Evolutionary conservation across 768 basidiomycete species (phyloP), one percentile per base, ranked within the genome.

Genomic region (Tulasnella sp.): DNA sequence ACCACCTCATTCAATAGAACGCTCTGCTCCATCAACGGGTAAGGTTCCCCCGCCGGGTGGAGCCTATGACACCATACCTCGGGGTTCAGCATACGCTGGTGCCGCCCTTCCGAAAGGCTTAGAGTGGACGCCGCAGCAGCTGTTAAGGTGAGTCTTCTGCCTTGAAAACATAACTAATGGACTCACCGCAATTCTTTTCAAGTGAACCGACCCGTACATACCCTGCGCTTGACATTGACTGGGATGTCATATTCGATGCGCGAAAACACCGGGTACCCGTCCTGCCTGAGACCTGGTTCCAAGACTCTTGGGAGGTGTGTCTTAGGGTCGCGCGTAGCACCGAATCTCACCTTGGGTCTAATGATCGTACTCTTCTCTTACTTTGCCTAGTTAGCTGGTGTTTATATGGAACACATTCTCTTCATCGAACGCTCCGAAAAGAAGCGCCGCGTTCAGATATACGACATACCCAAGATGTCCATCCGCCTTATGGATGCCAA

Each of bases 251-350:
- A 6, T 67, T 67, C 61, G 61, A 67, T 67, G 61, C 61, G 29
- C 61, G 32, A 35, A 67, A 67, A 67, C 61, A 67, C 61, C 61
- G 61, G 61, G 61, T 67, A 13, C 61, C 61, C 61, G 61, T 67
- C 15, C 26, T 67, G 29, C 61, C 61, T 5, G 61, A 67, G 61
- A 67, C 29, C 11, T 67, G 61, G 61, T 67, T 67, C 61, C 61
- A 35, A 67, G 61, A 67, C 35, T 29, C 29, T 18, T 67, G 61
- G 61, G 61, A 35, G 61, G 61, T 67, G 15, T 4, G 61, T 29
- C 26, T 35, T 16, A 35, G 61, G 18, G 61, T 16, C 3, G 6
- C 13, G 16, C 35, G 5, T 67, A 26, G 15, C 0, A 18, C 11
- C 13, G 7, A 6, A 10, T 10, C 16, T 32, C 29, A 35, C 35